Evolutionary conservation across 257 asterid genomes (phyloP), one percentile per base, ranked within the genome.

Genomic region (Phtheirospermum japonicum): DNA sequence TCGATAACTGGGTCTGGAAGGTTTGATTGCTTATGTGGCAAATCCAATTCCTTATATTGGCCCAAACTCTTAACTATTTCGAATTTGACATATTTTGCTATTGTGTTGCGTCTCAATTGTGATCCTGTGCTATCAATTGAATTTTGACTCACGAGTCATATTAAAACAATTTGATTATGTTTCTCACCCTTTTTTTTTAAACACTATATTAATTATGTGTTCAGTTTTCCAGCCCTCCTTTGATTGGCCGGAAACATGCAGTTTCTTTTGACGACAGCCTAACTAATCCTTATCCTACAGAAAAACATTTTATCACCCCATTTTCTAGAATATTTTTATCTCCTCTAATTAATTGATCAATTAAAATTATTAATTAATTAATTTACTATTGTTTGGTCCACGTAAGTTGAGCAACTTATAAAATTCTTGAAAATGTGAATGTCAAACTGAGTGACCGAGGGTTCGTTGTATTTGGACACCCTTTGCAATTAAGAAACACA

Each of bases 211-310:
- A 23, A 23, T 23, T 23, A 23, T 23, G 28, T 3, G 28, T 23
- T n/a, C 28, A 57, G 10, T 57, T 57, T 32, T 17, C 4, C 2
- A 40, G 16, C 19, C n/a, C 60, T 23, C 60, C n/a, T 26, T 52
- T 51, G 53, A 50, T 64, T 52, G 69, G 62, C 54, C 53, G 54
- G 69, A 14, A 64, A 64, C 69, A 53, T 51, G 61, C 52, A 52
- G 17, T 50, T 64, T 5, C 40, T 10, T 64, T 64, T 63, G 58
- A 63, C 59, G 58, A 63, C 59, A 49, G 45, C n/a, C 45, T 0
- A 9, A 39, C 45, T 2, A 23, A 23, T 23, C n/a, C n/a, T n/a
- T n/a, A n/a, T n/a, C n/a, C n/a, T n/a, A n/a, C n/a, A n/a, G n/a
- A n/a, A 36, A 39, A 13, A 9, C 45, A 39, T 39, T 5, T 37